Evolutionary conservation across 2,329 filamentous ascomycete species (phyloP), one percentile per base, ranked within the genome.

Genomic region (Fusarium subtropicale): DNA sequence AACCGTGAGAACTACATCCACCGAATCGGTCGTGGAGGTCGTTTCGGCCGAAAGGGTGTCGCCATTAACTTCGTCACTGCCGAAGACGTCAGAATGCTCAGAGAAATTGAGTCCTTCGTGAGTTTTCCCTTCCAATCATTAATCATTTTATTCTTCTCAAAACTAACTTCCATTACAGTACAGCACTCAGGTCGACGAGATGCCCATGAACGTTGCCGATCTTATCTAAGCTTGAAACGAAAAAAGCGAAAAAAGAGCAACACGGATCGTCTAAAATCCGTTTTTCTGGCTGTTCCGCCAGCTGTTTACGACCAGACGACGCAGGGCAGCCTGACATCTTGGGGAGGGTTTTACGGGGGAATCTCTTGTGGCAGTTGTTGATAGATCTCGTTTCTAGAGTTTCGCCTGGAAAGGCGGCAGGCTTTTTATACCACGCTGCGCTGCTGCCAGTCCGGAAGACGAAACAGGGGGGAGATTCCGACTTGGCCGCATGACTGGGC

Each of bases 1-100:
- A 98, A 98, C 90, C 94, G 95, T 79, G 96, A 99, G 88, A 99
- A 98, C 90, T 99, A 99, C 90, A 99, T 99, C 80, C 96, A 99
- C 86, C 92, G 96, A 82, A 99, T 99, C 80, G 96, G 96, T 89
- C 95, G 96, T 90, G 94, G 94, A 87, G 96, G 96, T 86, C 94
- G 96, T 88, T 99, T 99, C 87, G 96, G 96, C 84, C 94, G 96
- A 84, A 99, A 99, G 91, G 96, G 96, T 91, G 96, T 99, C 82
- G 96, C 96, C 79, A 99, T 99, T 90, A 99, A 99, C 93, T 99
- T 99, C 82, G 96, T 99, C 82, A 98, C 95, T 69, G 93, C 94
- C 78, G 96, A 99, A 75, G 96, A 99, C 84, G 96, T 99, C 20
- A 22, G 20, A 22, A 22, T 22, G 20, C 20, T 22, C 20, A 22